Evolutionary conservation across 139 green algal species (phyloP).

Genomic region (Chlorella sp.): DNA sequence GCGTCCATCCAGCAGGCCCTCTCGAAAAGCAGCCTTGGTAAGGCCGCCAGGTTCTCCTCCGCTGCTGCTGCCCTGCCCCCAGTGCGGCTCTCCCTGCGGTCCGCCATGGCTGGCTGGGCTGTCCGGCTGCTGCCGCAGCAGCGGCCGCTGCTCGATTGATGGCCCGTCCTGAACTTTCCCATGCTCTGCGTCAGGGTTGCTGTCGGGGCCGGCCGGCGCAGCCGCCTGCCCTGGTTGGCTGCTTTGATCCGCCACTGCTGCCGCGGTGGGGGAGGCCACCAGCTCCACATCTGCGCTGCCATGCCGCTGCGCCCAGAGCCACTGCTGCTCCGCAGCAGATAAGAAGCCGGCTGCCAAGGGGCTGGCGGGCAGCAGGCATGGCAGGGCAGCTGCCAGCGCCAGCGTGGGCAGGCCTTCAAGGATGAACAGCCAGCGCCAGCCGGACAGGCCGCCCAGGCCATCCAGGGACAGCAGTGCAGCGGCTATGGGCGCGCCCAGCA

Average conservation of each 20-base stretch:
- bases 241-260: background rate
- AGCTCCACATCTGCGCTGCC: background rate
- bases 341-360: constrained; percentile 16
- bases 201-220: background rate
- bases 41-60: too few relatives aligned
- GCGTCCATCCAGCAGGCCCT: constrained; percentile 3
- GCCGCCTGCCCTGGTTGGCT: background rate
- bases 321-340: constrained; percentile 7
- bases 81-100: too few relatives aligned
- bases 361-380: constrained; percentile 18
- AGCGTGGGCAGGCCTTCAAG: constrained; percentile 14
- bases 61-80: too few relatives aligned
- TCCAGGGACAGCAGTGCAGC: constrained; percentile 13
- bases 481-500: constrained; percentile 16
- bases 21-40: background rate
- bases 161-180: too few relatives aligned
- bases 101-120: too few relatives aligned
- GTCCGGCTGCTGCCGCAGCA: too few relatives aligned
- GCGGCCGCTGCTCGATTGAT: too few relatives aligned
- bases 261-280: background rate
- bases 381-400: constrained; percentile 12
- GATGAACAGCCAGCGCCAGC: constrained; percentile 40
- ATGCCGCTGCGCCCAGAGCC: constrained; percentile 7
- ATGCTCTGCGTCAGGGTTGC: too few relatives aligned
- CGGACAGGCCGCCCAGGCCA: background rate